Conservation (phyloP, 176 grass and related monocot genomes). For the Dactylis glomerata region DNA sequence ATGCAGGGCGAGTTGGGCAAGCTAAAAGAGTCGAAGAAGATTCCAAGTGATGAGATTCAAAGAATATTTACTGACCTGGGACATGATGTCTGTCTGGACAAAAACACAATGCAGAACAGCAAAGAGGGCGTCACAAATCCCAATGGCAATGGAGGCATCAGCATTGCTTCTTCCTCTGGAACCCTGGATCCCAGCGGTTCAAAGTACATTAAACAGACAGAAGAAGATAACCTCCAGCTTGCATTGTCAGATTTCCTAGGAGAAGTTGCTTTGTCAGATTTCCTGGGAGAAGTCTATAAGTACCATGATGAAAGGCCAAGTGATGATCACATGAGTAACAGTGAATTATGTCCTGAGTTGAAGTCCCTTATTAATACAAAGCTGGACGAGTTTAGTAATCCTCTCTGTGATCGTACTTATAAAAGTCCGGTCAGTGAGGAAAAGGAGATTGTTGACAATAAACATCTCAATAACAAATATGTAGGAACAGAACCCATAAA, state of each 20-base stretch:
- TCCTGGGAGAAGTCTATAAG: constrained; percentile 53
- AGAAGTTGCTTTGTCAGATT: constrained; percentile 51
- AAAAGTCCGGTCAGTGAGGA: neutral
- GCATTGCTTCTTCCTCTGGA: constrained; percentile 6
- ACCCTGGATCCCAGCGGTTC: constrained; percentile 28
- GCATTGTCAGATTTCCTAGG: constrained; percentile 39
- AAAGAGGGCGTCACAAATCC: constrained; percentile 25
- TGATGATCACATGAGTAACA: constrained; percentile 49
- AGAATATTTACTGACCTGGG: constrained; percentile 58
- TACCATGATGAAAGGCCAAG: constrained; percentile 40
- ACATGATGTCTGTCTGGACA: constrained; percentile 41
- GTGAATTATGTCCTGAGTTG: constrained; percentile 37
- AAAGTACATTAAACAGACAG: constrained; percentile 32
- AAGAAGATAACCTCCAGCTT: constrained; percentile 33
- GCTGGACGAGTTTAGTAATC: constrained; percentile 47
- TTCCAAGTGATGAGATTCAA: constrained; percentile 65
- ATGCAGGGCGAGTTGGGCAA: constrained; percentile 65
- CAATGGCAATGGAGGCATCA: neutral
- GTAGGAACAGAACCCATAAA: constrained; percentile 11
- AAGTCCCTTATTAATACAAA: constrained; percentile 47
- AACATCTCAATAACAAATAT: constrained; percentile 26
- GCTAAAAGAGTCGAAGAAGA: constrained; percentile 54
- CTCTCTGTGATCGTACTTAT: constrained; percentile 3
- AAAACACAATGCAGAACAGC: constrained; percentile 16
- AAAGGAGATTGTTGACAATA: constrained; percentile 26